Evolutionary conservation across 2,329 filamentous ascomycete species (phyloP).

Genomic region (Cladophialophora immunda): DNA sequence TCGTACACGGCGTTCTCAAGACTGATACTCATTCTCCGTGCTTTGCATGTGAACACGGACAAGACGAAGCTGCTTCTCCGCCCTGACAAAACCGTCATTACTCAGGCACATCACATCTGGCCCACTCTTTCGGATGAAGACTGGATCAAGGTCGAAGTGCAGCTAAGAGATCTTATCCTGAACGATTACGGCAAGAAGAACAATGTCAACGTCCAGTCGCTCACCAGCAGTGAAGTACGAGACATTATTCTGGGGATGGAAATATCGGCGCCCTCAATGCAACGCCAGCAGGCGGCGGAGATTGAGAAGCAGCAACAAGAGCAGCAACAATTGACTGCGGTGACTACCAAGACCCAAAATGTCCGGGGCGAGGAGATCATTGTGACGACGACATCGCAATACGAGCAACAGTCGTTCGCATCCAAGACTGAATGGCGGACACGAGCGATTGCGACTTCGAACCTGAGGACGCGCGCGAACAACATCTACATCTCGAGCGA

Average conservation of each 20-base stretch:
- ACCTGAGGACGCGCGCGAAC: constrained; percentile 90
- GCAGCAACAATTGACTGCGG: constrained; percentile 93
- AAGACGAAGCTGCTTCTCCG: constrained; percentile 96
- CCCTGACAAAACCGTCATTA: constrained; percentile 97
- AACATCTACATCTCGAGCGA: constrained; percentile 99
- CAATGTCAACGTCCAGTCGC: constrained; percentile 96
- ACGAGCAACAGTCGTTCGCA: constrained; percentile 96
- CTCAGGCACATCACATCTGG: constrained; percentile 99
- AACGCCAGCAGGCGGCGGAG: constrained; percentile 96
- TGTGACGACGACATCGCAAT: constrained; percentile 96
- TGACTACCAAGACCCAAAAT: constrained; percentile 98
- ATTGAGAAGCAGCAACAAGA: constrained; percentile 99
- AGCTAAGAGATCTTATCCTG: constrained; percentile 91
- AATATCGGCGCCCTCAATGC: constrained; percentile 96
- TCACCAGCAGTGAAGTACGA: constrained; percentile 95
- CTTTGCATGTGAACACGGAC: constrained; percentile 95
- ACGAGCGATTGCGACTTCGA: constrained; percentile 93
- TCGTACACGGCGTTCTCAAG: constrained; percentile 98
- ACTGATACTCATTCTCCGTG: constrained; percentile 89
- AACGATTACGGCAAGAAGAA: constrained; percentile 99
- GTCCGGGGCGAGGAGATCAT: constrained; percentile 97
- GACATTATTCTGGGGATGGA: constrained; percentile 99
- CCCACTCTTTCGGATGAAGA: constrained; percentile 92
- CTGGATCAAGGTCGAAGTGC: constrained; percentile 99
- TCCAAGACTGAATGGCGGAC: constrained; percentile 99